Evolutionary conservation across 805 yeast species (phyloP).

Genomic region (Martiniozyma abietophila): DNA sequence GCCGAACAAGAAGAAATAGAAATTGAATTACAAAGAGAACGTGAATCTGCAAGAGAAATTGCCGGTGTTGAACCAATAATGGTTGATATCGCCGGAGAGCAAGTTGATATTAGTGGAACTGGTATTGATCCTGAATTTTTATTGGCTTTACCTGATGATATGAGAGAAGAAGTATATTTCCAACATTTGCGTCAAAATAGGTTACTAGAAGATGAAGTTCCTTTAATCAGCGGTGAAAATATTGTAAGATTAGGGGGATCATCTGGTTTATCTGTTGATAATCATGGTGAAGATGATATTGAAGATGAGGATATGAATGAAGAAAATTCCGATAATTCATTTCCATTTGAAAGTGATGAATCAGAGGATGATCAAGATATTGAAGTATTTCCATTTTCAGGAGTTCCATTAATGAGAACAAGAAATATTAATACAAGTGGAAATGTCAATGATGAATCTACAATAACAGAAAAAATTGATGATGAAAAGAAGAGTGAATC

Average conservation of each 20-base stretch:
- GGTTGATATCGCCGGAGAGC: conserved; percentile 66
- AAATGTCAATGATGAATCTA: conserved; percentile 1
- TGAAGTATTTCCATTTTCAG: conserved; percentile 3
- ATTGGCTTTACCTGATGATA: conserved; percentile 83
- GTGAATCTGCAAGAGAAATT: conserved; percentile 21
- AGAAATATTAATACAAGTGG: background rate
- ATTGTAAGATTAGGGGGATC: conserved; percentile 3
- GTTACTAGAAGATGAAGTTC: too few species aligned
- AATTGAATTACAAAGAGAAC: conserved; percentile 5
- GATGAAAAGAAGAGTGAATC: conserved; percentile 19
- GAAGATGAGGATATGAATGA: conserved; percentile 16
- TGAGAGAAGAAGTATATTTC: conserved; percentile 85
- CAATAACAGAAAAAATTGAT: background rate
- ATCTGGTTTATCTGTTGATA: conserved; percentile 10
- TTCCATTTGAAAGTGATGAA: conserved; percentile 9
- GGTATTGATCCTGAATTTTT: conserved; percentile 89
- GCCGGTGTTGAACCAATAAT: conserved; percentile 40
- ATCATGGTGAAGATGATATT: conserved; percentile 14
- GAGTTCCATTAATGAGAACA: background rate
- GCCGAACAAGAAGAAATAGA: conserved; percentile 13
- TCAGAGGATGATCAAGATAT: conserved; percentile 18
- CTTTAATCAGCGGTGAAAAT: too few species aligned
- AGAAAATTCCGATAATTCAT: conserved; percentile 10
- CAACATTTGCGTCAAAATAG: conserved; percentile 63
- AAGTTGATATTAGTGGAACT: conserved; percentile 79